These are phyloP conservation scores for Diaporthe caulivora DNA, from an alignment of 2,329 filamentous ascomycete genomes.

Conservation along the genomic window DNA sequence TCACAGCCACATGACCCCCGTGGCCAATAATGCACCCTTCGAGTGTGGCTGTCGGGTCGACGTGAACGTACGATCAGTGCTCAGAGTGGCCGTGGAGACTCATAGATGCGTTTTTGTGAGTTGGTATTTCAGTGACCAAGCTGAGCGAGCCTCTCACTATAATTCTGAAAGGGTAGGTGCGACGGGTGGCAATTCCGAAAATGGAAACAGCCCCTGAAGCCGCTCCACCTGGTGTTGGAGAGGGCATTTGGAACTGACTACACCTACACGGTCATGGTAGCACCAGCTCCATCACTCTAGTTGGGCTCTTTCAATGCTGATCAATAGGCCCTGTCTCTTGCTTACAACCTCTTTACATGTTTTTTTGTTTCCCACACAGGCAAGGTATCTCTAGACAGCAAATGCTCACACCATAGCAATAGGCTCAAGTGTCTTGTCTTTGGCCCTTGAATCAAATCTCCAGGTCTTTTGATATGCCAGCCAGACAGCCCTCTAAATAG, in stretches of 20 bases:
- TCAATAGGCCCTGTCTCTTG: not conserved
- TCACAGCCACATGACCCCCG: slow-evolving; percentile 20
- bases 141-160: not conserved
- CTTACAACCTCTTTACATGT: not conserved
- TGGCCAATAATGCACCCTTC: not conserved
- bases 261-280: not conserved
- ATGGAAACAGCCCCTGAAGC: slow-evolving; percentile 34
- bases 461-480: not conserved
- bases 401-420: slow-evolving; percentile 3
- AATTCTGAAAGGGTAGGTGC: slow-evolving; percentile 3
- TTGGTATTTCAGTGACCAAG: slow-evolving; percentile 9
- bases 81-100: not conserved
- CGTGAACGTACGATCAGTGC: not conserved
- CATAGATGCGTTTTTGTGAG: not conserved
- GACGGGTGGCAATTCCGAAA: slow-evolving; percentile 21
- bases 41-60: not conserved
- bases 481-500: slow-evolving; percentile 11
- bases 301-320: not conserved
- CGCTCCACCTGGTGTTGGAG: slow-evolving; percentile 10
- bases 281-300: not conserved
- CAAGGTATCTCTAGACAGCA: slow-evolving; percentile 27
- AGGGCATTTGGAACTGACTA: no score
- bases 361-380: not conserved
- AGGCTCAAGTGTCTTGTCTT: not conserved
- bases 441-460: not conserved